phyloP scores from a whole-genome alignment of 2,329 filamentous ascomycete species.

The Pseudogymnoascus sp. region DNA sequence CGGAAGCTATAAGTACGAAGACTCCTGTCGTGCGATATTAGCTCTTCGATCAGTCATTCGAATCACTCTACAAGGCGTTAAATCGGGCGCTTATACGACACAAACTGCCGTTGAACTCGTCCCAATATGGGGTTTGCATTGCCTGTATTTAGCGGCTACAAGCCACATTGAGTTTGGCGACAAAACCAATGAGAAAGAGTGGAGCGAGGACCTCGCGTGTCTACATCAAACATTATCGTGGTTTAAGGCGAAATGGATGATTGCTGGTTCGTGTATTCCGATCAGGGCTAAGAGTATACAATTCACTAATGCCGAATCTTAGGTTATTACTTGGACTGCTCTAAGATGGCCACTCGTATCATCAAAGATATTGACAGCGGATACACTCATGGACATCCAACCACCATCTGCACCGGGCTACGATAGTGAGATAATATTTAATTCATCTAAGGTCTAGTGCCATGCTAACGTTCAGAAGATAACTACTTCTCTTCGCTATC shows the following conservation, averaged over 20 bases:
- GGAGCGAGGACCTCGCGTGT: background rate
- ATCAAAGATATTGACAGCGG: background rate
- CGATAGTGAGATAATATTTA: background rate
- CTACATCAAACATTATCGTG: background rate
- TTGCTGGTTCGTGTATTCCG: constrained; percentile 1
- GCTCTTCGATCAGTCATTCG: background rate
- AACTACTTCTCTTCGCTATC: background rate
- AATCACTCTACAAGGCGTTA: background rate
- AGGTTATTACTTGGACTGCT: background rate
- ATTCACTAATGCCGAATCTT: background rate
- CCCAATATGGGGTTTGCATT: constrained; percentile 2
- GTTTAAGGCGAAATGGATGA: background rate
- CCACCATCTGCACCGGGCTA: background rate
- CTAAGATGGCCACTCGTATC: constrained; percentile 1
- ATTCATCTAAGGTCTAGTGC: background rate
- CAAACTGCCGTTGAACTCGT: background rate
- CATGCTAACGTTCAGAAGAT: background rate
- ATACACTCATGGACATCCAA: background rate
- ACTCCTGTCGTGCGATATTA: background rate
- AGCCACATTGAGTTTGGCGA: background rate
- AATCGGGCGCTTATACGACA: background rate
- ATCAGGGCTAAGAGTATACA: background rate
- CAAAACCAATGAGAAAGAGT: background rate
- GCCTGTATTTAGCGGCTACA: background rate
- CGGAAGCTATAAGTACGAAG: constrained; percentile 4